A percentile compares a stretch with the other conserved stretches of the same genome.
These are phyloP conservation scores for Immersiella caudata DNA, from an alignment of 495 filamentous ascomycete genomes.

Conservation along the genomic window DNA sequence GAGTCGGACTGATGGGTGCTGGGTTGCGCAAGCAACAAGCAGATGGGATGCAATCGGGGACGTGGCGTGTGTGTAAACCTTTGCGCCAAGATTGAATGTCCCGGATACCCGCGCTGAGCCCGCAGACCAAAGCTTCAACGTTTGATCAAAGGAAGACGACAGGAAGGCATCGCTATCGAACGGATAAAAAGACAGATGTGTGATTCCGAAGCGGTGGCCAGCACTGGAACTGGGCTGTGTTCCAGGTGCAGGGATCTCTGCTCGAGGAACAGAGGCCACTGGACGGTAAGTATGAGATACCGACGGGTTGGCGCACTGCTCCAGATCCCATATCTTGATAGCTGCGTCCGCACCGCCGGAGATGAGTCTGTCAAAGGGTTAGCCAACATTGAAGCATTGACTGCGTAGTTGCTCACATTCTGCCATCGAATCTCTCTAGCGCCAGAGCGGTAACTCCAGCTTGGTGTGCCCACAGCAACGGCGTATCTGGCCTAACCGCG, in stretches of 20 bases:
- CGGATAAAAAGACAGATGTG: conserved; percentile 84
- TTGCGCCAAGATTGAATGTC: conserved; percentile 70
- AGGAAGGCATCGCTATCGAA: conserved; percentile 81
- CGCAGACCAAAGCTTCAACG: conserved; percentile 76
- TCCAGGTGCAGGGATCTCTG: neutral
- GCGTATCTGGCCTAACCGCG: conserved; percentile 15
- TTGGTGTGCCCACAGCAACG: conserved; percentile 61
- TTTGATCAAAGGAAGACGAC: conserved; percentile 81
- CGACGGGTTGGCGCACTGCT: conserved; percentile 47
- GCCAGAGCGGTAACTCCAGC: conserved; percentile 75
- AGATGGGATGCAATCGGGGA: conserved; percentile 72
- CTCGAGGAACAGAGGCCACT: conserved; percentile 41
- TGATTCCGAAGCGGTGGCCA: conserved; percentile 77
- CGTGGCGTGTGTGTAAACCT: conserved; percentile 73
- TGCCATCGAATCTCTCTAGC: conserved; percentile 75
- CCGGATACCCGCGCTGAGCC: conserved; percentile 60
- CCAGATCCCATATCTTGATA: conserved; percentile 83
- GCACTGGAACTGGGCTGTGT: conserved; percentile 13
- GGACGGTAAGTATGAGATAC: conserved; percentile 53
- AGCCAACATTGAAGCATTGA: neutral
- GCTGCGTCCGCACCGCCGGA: conserved; percentile 81
- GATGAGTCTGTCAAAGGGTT: conserved; percentile 59
- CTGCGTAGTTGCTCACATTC: conserved; percentile 60
- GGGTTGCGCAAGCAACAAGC: conserved; percentile 81
- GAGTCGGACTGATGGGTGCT: conserved; percentile 76